Evolutionary conservation across 345 rosid species (phyloP).

Genomic region (Eucalyptus polyanthemos): DNA sequence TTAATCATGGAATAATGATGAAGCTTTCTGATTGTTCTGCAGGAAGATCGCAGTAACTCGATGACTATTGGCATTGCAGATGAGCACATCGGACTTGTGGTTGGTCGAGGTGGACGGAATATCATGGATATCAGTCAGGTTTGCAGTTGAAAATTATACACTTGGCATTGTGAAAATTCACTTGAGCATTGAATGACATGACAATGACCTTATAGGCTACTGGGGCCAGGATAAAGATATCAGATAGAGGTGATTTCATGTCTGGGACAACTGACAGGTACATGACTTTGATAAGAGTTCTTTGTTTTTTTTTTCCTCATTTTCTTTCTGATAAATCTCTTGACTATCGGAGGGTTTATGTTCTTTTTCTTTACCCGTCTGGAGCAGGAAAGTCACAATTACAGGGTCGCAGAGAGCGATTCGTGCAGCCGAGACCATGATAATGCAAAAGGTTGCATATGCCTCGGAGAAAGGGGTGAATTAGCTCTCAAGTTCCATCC

Average conservation of each 20-base stretch:
- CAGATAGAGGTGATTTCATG: slow-evolving; percentile 93
- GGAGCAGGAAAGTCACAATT: slow-evolving; percentile 80
- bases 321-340: not conserved
- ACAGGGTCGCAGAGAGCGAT: slow-evolving; percentile 87
- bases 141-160: not conserved
- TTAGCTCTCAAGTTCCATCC: not conserved
- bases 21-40: slow-evolving; percentile 1
- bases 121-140: slow-evolving; percentile 97
- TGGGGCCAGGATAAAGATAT: slow-evolving; percentile 92
- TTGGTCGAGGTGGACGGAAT: slow-evolving; percentile 98
- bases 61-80: slow-evolving; percentile 84
- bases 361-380: not conserved
- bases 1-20: not conserved
- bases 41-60: slow-evolving; percentile 72
- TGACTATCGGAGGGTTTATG: not conserved
- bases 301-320: not conserved
- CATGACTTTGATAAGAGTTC: not conserved
- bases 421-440: slow-evolving; percentile 83
- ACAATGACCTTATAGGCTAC: slow-evolving; percentile 39
- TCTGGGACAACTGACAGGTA: slow-evolving; percentile 94
- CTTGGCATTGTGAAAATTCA: not conserved
- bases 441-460: slow-evolving; percentile 81
- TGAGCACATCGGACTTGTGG: slow-evolving; percentile 90
- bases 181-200: not conserved
- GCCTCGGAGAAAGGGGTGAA: slow-evolving; percentile 48